Evolutionary conservation across 192 early-diverging fungal genomes (phyloP).

Genomic region (Phlyctochytrium planicorne): DNA sequence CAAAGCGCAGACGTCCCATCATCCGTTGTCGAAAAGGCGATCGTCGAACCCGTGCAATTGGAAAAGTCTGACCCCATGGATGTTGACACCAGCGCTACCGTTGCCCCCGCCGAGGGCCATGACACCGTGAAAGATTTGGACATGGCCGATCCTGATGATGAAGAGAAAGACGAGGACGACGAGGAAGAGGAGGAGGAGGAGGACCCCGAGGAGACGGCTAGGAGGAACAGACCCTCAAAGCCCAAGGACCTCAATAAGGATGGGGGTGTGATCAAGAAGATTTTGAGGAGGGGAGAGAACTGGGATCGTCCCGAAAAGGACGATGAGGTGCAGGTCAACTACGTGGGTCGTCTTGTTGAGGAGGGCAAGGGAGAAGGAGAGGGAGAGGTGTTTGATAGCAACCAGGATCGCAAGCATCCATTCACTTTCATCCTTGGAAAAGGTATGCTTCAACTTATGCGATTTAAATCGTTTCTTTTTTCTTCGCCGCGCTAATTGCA

Average conservation of each 20-base stretch:
- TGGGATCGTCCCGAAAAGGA: constrained; percentile 12
- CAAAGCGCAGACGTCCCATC: too few species aligned
- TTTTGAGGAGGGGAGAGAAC: constrained; percentile 9
- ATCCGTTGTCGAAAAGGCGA: not conserved
- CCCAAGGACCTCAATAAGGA: not conserved
- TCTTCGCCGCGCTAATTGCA: constrained; percentile 31
- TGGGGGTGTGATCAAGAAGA: constrained; percentile 4
- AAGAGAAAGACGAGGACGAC: not conserved
- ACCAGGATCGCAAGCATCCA: constrained; percentile 40
- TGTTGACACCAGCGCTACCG: not conserved
- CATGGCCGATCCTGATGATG: not conserved
- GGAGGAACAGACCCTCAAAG: not conserved
- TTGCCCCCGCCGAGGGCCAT: not conserved
- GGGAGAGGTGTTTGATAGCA: constrained; percentile 30
- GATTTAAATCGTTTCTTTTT: constrained; percentile 30
- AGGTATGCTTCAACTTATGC: too few species aligned
- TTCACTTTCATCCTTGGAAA: constrained; percentile 58
- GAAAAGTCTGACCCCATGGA: not conserved
- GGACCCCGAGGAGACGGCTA: not conserved
- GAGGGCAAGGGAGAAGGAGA: constrained; percentile 8
- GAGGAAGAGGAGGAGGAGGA: not conserved
- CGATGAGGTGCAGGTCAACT: constrained; percentile 30
- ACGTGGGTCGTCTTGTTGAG: constrained; percentile 26
- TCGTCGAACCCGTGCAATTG: not conserved
- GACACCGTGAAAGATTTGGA: not conserved